Evolutionary conservation across 129 eudicot species (phyloP), one percentile per base, ranked within the genome.

Genomic region (Flaveria linearis): DNA sequence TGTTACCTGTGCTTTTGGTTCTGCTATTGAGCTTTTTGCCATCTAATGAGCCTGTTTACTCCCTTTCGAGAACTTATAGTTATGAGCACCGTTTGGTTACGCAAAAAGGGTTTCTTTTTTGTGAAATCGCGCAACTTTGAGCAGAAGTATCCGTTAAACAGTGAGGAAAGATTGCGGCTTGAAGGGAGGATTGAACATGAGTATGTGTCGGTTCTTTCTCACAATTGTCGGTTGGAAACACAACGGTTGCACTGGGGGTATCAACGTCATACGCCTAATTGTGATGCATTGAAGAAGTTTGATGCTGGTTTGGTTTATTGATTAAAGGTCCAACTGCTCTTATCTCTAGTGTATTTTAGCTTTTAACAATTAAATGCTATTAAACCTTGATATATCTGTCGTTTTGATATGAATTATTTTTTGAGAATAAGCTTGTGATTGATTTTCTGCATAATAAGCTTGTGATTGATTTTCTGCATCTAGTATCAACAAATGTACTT

Each of bases 181-280:
- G 97, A 91, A 70, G 81, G 79, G 14, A 63, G 62, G 74, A 83
- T 91, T 46, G 97, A 91, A 72, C 76, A 76, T 71, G 97, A 91
- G 8, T 91, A 88, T 76, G 51, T 83, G 8, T 69, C 86, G 1
- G 75, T 82, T 56, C 78, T 91, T 64, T 76, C 86, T 36, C 86
- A 91, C 28, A 91, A 87, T 70, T 91, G 97, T 57, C 84, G 93
- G 86, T 30, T 85, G 69, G 95, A 88, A 73, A 36, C 63, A 57
- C 92, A 91, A 74, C 90, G 88, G 55, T 81, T 86, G 80, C 82
- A 83, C 8, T 91, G 91, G 91, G 97, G 97, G 18, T 81, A 81
- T 52, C 81, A 81, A 17, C 87, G 81, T 4, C 74, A 72, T 30
- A 89, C 88, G 39, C 97, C 97, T 57, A 82, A 83, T 71, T 91